Base-by-base conservation (phyloP, 768 basidiomycete genomes). In the Filobasidium floriforme region DNA sequence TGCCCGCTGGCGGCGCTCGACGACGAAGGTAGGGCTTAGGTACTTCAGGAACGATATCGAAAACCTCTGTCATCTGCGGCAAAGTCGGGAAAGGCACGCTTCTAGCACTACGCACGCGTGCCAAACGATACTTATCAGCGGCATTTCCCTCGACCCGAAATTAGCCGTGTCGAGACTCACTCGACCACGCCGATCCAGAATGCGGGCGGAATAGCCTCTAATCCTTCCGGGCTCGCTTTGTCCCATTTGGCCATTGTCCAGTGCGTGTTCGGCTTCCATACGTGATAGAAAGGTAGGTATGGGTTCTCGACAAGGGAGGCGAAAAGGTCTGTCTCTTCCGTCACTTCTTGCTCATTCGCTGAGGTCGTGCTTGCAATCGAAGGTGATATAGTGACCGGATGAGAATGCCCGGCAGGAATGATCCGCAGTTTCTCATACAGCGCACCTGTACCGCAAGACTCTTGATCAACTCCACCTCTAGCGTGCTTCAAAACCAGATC, bases 181-280 rank as follows among this genome's bases (percentile, higher is more conserved):
- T 93, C 85, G 65, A 97, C 82, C 1, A 93, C 88, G 0, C 89
- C 89, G 22, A 96, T 79, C 60, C 86, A 83, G 78, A 91, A 98
- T 77, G 96, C 91, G 1, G 93, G 91, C 0, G 83, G 81, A 7
- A 87, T 86, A 6, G 88, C 89, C 0, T 84, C 80, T 26, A 78
- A 0, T 85, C 88, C 80, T 87, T 90, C 75, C 85, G 87, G 80
- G 86, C 65, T 68, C 1, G 75, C 76, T 51, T 70, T 69, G 46
- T 77, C 76, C 77, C 77, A 78, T 41, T 70, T 70, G 1, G 63
- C 60, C 29, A 73, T 73, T 0, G 74, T 73, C 74, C 75, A 94
- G 9, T 88, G 82, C 0, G 90, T 90, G 7, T 85, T 86, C 1
- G 94, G 94, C 73, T 94, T 96, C 81, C 93, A 94, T 4, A 91